These are phyloP conservation scores for Skeletonema menzelii DNA, from an alignment of 108 stramenopile genomes.

Conservation along the genomic window DNA sequence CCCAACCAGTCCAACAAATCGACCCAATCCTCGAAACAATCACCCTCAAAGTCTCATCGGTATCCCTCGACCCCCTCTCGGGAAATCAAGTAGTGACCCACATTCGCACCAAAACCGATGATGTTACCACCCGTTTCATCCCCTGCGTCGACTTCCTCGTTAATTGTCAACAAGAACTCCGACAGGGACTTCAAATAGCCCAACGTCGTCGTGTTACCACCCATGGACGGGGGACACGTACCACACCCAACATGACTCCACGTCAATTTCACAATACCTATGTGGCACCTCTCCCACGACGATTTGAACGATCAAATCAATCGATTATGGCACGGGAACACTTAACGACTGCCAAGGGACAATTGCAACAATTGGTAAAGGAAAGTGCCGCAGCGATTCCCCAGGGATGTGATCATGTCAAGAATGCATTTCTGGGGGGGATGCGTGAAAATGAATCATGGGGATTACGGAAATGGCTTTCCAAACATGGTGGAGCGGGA, in stretches of 20 bases:
- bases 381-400: constrained; percentile 52
- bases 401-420: constrained; percentile 76
- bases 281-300: constrained; percentile 61
- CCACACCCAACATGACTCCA: constrained; percentile 54
- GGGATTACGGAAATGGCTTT: constrained; percentile 88
- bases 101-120: constrained; percentile 54
- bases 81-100: constrained; percentile 60
- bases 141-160: constrained; percentile 91
- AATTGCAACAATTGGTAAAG: constrained; percentile 54
- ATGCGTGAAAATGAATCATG: constrained; percentile 90
- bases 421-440: constrained; percentile 85
- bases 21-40: constrained; percentile 45
- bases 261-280: constrained; percentile 64
- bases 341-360: constrained; percentile 46
- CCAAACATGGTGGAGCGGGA: constrained; percentile 79
- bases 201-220: constrained; percentile 17
- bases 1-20: constrained; percentile 33
- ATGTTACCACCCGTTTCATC: constrained; percentile 73
- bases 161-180: constrained; percentile 83
- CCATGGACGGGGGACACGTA: constrained; percentile 13
- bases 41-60: constrained; percentile 37
- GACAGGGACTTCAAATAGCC: constrained; percentile 70
- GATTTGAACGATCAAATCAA: constrained; percentile 65
- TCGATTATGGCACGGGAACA: constrained; percentile 55
- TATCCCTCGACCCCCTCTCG: constrained; percentile 67